These are phyloP conservation scores for Globisporangium canariense DNA, from an alignment of 352 stramenopile species.

Conservation along the genomic window DNA sequence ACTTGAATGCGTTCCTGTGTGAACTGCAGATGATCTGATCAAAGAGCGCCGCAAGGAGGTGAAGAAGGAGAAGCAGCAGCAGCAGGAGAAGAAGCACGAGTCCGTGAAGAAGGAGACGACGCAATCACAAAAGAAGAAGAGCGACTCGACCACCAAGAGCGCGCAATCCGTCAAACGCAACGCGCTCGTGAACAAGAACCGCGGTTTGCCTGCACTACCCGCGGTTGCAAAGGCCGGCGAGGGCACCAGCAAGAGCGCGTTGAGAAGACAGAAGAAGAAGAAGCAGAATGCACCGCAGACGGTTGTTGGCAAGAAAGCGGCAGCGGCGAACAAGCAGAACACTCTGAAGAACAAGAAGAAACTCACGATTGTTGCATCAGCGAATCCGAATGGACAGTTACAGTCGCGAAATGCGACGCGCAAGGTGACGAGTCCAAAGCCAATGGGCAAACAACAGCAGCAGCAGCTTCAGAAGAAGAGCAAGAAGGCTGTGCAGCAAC, in stretches of 20 bases:
- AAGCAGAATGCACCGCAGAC: slow-evolving; percentile 12
- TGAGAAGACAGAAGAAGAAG: slow-evolving; percentile 15
- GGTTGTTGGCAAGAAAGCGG: slow-evolving; percentile 16
- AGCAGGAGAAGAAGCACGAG: slow-evolving; percentile 25
- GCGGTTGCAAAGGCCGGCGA: not conserved
- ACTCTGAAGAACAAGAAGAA: slow-evolving; percentile 15
- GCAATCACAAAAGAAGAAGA: slow-evolving; percentile 20
- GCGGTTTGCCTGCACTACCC: slow-evolving; percentile 24
- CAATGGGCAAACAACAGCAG: slow-evolving; percentile 9
- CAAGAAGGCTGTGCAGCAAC: slow-evolving; percentile 9
- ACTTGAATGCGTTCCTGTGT: not conserved
- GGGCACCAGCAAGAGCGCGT: not conserved
- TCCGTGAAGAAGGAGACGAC: slow-evolving; percentile 20
- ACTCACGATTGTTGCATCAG: slow-evolving; percentile 17
- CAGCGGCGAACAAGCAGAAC: slow-evolving; percentile 6
- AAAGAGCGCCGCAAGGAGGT: slow-evolving; percentile 70
- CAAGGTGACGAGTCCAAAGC: slow-evolving; percentile 15
- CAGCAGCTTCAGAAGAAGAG: slow-evolving; percentile 15
- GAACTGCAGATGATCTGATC: slow-evolving; percentile 49
- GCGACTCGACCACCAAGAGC: slow-evolving; percentile 15
- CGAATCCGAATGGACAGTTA: slow-evolving; percentile 18
- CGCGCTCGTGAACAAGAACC: slow-evolving; percentile 45
- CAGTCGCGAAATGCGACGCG: slow-evolving; percentile 3
- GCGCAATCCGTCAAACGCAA: slow-evolving; percentile 30
- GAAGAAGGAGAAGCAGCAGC: slow-evolving; percentile 44